A percentile compares a stretch with the other conserved stretches of the same genome.
Evolutionary conservation across 441 rosid species (phyloP).

Genomic region (Mallotus japonicus): DNA sequence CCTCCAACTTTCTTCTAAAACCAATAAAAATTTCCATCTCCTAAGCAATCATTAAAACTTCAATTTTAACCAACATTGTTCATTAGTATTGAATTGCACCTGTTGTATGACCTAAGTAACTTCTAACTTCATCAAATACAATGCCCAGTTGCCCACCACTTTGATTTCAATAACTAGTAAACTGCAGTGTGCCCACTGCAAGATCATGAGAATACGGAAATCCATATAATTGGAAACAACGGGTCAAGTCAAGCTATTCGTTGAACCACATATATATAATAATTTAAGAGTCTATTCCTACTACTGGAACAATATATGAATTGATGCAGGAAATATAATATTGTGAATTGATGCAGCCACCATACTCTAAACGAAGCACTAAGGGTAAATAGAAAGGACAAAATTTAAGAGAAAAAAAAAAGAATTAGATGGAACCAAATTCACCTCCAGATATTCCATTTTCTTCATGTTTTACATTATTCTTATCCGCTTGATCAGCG

Average conservation of each 20-base stretch:
- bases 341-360: background rate
- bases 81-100: background rate
- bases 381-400: background rate
- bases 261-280: background rate
- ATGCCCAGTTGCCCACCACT: background rate
- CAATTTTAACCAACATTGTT: background rate
- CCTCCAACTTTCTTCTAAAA: background rate
- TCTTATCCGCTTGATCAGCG: slow-evolving; percentile 56
- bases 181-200: too few relatives aligned
- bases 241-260: too few relatives aligned
- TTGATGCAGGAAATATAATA: background rate
- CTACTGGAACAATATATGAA: background rate
- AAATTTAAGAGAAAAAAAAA: background rate
- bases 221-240: background rate
- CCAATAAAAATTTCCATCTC: too few relatives aligned
- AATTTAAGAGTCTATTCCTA: background rate
- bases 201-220: background rate
- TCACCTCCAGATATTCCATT: slow-evolving; percentile 60
- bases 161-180: background rate
- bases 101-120: background rate
- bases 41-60: background rate
- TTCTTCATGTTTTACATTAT: slow-evolving; percentile 46
- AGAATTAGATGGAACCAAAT: slow-evolving; percentile 7
- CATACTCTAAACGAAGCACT: background rate
- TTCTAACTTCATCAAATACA: background rate